phyloP scores from a whole-genome alignment of 345 rosid species.

The Hibiscus tridactylites region DNA sequence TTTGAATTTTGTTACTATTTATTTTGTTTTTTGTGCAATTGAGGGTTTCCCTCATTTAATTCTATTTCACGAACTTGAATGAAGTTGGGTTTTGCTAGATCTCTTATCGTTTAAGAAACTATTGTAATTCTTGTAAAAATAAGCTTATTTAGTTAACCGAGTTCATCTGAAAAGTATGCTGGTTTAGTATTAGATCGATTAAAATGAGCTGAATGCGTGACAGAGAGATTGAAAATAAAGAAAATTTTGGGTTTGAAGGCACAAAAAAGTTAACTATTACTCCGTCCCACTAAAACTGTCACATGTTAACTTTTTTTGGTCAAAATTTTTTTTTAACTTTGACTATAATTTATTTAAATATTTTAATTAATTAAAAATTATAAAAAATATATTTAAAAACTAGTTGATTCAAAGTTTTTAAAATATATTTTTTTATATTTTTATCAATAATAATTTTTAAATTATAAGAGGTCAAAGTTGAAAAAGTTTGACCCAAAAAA shows the following conservation, averaged over 20 bases:
- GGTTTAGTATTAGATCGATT: neutral
- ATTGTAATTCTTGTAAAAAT: neutral
- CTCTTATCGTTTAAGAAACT: neutral
- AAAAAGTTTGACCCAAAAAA: too few relatives aligned
- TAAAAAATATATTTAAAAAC: too few relatives aligned
- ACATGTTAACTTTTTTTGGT: too few relatives aligned
- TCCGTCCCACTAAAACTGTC: too few relatives aligned
- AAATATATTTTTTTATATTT: too few relatives aligned
- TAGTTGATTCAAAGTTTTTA: too few relatives aligned
- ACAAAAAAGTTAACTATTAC: neutral
- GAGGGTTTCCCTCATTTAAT: neutral
- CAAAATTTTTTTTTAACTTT: too few relatives aligned
- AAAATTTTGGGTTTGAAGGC: neutral
- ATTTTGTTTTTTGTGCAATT: too few relatives aligned
- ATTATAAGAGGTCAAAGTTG: too few relatives aligned
- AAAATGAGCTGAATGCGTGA: neutral
- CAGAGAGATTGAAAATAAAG: neutral
- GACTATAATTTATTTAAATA: too few relatives aligned
- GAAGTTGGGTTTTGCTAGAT: neutral
- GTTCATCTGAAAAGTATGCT: neutral
- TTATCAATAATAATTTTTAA: too few relatives aligned
- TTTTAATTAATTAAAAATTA: too few relatives aligned
- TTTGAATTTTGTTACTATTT: neutral
- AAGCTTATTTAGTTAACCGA: neutral
- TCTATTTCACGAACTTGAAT: neutral